phyloP scores from a whole-genome alignment of 2,329 filamentous ascomycete genomes.

The Colletotrichum sp. region DNA sequence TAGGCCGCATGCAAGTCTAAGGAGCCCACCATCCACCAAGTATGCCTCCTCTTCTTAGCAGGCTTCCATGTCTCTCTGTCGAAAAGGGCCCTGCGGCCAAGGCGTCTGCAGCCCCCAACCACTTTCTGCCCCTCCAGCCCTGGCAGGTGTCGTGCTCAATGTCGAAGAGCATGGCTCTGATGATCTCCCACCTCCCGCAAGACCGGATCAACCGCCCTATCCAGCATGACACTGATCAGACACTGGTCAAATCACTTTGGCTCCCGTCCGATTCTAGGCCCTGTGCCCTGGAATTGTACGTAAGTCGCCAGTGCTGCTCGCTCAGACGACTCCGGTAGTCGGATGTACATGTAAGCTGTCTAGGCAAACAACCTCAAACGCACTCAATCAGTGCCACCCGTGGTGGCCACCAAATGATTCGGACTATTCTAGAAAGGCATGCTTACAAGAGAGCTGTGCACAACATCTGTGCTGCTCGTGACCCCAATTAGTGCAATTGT shows the following conservation, averaged over 20 bases:
- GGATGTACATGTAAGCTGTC: neutral
- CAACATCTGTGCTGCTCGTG: neutral
- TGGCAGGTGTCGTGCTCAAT: neutral
- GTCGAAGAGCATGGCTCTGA: neutral
- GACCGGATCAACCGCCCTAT: neutral
- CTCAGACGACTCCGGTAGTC: neutral
- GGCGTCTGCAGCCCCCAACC: neutral
- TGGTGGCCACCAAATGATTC: neutral
- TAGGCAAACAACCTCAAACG: neutral
- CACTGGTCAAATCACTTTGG: neutral
- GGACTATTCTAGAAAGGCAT: neutral
- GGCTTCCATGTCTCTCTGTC: neutral
- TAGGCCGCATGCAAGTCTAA: slow-evolving; percentile 9
- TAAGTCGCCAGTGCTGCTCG: neutral
- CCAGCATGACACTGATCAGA: neutral
- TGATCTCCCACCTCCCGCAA: neutral
- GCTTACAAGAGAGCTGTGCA: slow-evolving; percentile 4
- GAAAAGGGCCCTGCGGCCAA: neutral
- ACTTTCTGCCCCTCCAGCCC: neutral
- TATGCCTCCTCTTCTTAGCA: neutral
- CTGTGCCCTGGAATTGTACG: neutral
- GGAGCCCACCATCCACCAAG: neutral
- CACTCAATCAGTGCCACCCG: neutral
- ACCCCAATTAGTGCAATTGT: neutral
- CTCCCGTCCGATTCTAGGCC: neutral